phyloP scores from a whole-genome alignment of 257 asterid species.

The Agastache rugosa region DNA sequence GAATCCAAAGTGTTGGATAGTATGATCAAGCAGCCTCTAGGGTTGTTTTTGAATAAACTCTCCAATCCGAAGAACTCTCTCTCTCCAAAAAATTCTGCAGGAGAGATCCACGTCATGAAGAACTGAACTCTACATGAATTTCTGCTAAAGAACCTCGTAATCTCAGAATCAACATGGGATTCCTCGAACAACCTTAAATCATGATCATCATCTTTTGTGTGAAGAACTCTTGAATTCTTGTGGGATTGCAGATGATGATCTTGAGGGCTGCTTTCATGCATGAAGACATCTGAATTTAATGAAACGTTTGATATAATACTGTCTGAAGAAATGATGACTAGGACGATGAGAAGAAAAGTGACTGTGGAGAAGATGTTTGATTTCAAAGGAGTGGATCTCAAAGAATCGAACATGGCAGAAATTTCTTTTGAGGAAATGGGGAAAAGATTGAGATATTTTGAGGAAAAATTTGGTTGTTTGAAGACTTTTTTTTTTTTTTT shows the following conservation, averaged over 20 bases:
- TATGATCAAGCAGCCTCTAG: constrained; percentile 57
- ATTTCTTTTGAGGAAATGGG: background rate
- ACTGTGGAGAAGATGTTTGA: constrained; percentile 44
- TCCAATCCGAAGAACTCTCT: constrained; percentile 57
- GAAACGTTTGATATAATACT: constrained; percentile 42
- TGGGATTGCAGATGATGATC: constrained; percentile 34
- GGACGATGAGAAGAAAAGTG: constrained; percentile 42
- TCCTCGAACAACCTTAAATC: constrained; percentile 22
- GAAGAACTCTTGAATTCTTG: constrained; percentile 14
- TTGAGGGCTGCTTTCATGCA: background rate
- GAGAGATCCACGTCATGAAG: constrained; percentile 67
- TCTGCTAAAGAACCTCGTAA: constrained; percentile 33
- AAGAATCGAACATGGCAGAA: constrained; percentile 43
- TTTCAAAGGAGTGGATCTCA: constrained; percentile 34
- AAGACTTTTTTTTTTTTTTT: background rate
- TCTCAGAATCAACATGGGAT: constrained; percentile 34
- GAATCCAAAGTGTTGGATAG: constrained; percentile 66
- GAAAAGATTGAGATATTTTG: background rate
- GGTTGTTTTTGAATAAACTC: constrained; percentile 61
- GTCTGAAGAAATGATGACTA: constrained; percentile 38
- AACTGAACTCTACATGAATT: constrained; percentile 42
- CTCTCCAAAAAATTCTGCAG: constrained; percentile 41
- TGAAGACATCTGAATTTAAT: constrained; percentile 24
- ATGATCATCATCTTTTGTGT: background rate
- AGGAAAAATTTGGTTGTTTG: background rate